Evolutionary conservation across 176 grass and related monocot genomes (phyloP), one percentile per base, ranked within the genome.

Genomic region (Microstegium vimineum): DNA sequence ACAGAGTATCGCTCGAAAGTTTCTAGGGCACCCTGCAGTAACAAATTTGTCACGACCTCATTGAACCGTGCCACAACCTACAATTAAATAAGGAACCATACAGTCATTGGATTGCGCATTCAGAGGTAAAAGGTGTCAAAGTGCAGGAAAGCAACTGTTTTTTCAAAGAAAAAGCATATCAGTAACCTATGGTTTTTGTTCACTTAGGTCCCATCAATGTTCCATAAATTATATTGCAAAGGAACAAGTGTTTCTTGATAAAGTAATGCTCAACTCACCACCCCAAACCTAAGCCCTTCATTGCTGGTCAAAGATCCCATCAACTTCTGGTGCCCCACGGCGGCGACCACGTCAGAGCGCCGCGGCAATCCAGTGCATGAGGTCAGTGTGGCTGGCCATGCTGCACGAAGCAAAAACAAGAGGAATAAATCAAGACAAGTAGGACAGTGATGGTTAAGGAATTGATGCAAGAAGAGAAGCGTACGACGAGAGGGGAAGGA

Each of bases 41-140:
- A 86, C 73, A 93, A 83, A 66, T 83, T 92, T 28, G 97, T 99
- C 35, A 96, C 91, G 71, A 99, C 67, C 78, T 94, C 97, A 54
- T 99, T 96, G 77, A 99, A 99, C 69, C 91, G 93, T 26, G 97
- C 91, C 63, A 96, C 93, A 37, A 99, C 91, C 97, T 99, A 91
- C 74, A 85, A 11, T 13, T 25, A 22, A 15, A 81, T 36, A 78
- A 89, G 28, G 8, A 41, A 51, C 62, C 17, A 45, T 46, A 17
- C 33, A 61, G 68, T 80, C 70, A 81, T 2, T 1, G 4, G 71
- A 66, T 47, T 27, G n/a, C 14, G 45, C 46, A 73, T 25, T 65
- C 15, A 25, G 5, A 33, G 59, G 27, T 16, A 49, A 73, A 81
- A 26, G n/a, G 47, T 26, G 16, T 72, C 11, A 7, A 86, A 16